Base-by-base conservation (phyloP, 78 protist genomes). In the Dictyostelium citrinum region DNA sequence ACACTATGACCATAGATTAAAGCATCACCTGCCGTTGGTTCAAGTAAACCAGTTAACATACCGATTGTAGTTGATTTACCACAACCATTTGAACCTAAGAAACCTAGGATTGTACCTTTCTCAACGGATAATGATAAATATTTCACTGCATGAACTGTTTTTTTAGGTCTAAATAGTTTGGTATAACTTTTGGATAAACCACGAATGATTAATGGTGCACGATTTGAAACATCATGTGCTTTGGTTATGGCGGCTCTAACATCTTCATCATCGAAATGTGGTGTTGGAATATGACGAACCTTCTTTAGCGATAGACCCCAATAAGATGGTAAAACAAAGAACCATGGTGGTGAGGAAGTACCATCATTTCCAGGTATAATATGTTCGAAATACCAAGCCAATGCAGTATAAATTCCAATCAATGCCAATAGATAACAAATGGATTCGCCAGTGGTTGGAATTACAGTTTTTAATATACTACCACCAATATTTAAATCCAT, bases 31-130 rank as follows among this genome's bases (percentile, higher is more conserved):
- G 90, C 76, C 12, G 97, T 51, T 60, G 97, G 93, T 31, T 33
- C 45, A 16, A 78, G 46, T 27, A 90, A 39, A 71, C 99, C 98
- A 14, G 98, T 96, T 11, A 97, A 55, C 84, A 98, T 95, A 71
- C 85, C 95, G 79, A 98, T 95, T 9, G 98, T 83, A 3, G 99
- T 98, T 4, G 98, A 82, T 88, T 98, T 98, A 43, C 96, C 97
- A 17, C 95, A 85, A 58, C 98, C 98, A 88, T 97, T 96, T 45
- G 33, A 95, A 33, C 97, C 98, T 5, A 96, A 90, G 29, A 97
- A 75, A 43, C 90, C 17, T 9, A 83, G 45, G 29, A 95, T 33
- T 24, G 49, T 71, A 49, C 90, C 90, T 8, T 45, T 10, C 17
- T 83, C 96, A 55, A 95, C 70, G 1, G 96, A 81, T 27, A 95